Base-by-base conservation (phyloP, 306 rosid species). In the Cicer yamashitae region DNA sequence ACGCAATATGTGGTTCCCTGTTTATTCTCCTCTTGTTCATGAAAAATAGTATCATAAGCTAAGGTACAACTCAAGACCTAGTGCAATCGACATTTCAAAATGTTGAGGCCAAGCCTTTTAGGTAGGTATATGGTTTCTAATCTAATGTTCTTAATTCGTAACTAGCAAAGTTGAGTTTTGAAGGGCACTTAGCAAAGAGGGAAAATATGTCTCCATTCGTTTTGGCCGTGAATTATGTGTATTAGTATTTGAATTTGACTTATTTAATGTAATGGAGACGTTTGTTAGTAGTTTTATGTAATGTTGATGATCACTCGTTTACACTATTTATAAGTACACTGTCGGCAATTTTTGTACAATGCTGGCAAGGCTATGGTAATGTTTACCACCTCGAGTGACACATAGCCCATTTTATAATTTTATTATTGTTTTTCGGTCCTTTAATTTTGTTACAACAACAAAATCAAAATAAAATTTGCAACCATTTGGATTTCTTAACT, bases 1-100 rank as follows among this genome's bases (percentile, higher is more conserved):
- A 61, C 59, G 17, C 62, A 89, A 63, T 58, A 90, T 94, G 98
- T 91, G 98, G 98, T 90, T 65, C 78, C 97, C 96, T 14, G 74
- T 91, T 82, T 94, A 94, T 83, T 82, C 88, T 77, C 98, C 98
- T 56, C 96, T 89, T 62, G 96, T 94, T 82, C 97, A 90, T 69
- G 94, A 91, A 61, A 90, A 91, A 67, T 94, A 83, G 73, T 64
- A 8, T 64, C 58, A 8, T 52, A 62, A 38, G 62, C 13, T 74
- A 61, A 43, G 48, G 15, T 11, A 11, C 8, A 15, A 51, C 34
- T 38, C 18, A 43, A 63, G 78, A 57, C 62, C 38, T 46, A 13
- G 25, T 74, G 62, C 41, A 43, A 45, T 67, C 14, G 45, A 57
- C 66, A 37, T 60, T 43, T 59, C 34, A 71, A 59, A 72, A 43